phyloP scores from a whole-genome alignment of 2,329 filamentous ascomycete species.

The Botrytis squamosa region DNA sequence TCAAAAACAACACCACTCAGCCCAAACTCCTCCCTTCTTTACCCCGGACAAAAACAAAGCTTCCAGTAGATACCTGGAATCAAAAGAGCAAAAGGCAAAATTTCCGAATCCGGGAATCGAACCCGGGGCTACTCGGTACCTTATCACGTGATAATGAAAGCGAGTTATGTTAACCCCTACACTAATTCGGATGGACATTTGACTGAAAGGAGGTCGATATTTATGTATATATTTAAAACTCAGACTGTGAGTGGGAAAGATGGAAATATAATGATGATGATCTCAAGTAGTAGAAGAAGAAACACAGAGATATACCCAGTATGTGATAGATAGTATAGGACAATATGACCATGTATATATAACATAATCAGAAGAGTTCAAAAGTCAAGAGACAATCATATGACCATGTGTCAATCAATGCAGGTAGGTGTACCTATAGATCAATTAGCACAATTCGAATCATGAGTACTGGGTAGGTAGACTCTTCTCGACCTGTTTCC shows the following conservation, averaged over 20 bases:
- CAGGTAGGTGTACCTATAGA: no score
- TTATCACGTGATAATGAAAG: neutral
- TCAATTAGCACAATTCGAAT: no score
- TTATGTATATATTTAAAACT: fast-evolving
- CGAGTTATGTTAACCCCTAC: conserved; percentile 2
- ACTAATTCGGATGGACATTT: neutral
- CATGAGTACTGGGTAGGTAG: no score
- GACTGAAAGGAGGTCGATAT: fast-evolving
- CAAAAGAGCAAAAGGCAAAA: neutral
- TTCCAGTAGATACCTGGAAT: neutral
- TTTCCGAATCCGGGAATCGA: conserved; percentile 4
- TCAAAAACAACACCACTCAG: neutral
- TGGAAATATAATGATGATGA: neutral
- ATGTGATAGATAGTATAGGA: no score
- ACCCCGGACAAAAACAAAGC: neutral
- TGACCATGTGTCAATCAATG: no score
- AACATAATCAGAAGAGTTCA: no score
- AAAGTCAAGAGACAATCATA: no score
- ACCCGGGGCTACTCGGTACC: neutral
- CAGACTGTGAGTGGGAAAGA: fast-evolving
- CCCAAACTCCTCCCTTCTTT: neutral
- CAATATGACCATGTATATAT: no score
- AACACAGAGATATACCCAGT: neutral
- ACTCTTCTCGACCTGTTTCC: no score
- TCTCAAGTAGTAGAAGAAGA: neutral